phyloP scores from a whole-genome alignment of 192 early-diverging fungal species.

The Podila clonocystis region DNA sequence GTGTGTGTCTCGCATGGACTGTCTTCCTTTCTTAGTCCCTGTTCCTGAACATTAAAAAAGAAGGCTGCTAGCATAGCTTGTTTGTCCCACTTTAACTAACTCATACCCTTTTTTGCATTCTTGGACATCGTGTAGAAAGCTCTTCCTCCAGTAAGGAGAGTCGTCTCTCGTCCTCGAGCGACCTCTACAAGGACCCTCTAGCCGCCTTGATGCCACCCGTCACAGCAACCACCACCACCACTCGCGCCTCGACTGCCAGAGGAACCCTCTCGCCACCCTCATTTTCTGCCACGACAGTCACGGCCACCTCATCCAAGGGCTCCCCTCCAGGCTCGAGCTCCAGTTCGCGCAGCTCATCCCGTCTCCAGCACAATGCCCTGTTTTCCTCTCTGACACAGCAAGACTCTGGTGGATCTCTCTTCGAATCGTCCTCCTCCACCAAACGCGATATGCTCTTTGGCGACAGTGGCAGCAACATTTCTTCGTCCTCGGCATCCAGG shows the following conservation, averaged over 20 bases:
- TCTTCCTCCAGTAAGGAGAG: conserved; percentile 28
- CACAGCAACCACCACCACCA: conserved; percentile 38
- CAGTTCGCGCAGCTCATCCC: conserved; percentile 41
- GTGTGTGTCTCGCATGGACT: no score
- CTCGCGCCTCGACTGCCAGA: conserved; percentile 23
- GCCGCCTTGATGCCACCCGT: conserved; percentile 38
- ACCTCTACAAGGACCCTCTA: conserved; percentile 46
- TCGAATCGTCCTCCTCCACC: conserved; percentile 26
- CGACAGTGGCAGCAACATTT: conserved; percentile 1
- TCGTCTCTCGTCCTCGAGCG: conserved; percentile 22
- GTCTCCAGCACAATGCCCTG: conserved; percentile 37
- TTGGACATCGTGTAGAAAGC: conserved; percentile 5
- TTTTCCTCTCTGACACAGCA: conserved; percentile 29
- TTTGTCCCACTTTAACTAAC: no score
- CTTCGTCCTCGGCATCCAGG: conserved; percentile 13
- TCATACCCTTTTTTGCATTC: not conserved
- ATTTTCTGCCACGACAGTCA: not conserved
- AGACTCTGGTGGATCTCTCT: conserved; percentile 18
- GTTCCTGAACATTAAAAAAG: not conserved
- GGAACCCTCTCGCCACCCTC: conserved; percentile 38
- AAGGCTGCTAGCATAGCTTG: not conserved
- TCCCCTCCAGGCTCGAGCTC: conserved; percentile 31
- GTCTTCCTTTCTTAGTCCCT: not conserved
- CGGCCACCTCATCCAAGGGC: not conserved
- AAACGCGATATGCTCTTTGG: conserved; percentile 44